Conservation (phyloP, 805 yeast species). For the Ogataea saltuana region DNA sequence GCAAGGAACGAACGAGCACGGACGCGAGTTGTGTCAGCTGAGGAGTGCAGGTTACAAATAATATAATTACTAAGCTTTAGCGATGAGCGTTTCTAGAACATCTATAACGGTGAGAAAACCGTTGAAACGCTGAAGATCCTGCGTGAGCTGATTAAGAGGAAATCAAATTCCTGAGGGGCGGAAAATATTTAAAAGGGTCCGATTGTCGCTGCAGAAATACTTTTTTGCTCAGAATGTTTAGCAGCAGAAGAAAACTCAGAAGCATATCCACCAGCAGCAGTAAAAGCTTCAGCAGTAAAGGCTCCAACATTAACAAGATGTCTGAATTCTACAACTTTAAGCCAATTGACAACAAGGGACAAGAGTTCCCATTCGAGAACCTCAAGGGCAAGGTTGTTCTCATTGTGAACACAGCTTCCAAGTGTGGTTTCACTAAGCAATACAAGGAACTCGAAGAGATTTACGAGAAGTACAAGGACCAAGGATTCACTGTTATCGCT, state of each 20-base stretch:
- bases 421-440: slow-evolving; percentile 79
- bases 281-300: not conserved
- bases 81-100: not conserved
- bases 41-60: too few species aligned
- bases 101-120: not conserved
- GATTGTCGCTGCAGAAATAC: not conserved
- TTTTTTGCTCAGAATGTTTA: too few species aligned
- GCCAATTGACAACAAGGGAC: slow-evolving; percentile 61
- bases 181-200: not conserved
- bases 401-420: slow-evolving; percentile 85
- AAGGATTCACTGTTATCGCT: slow-evolving; percentile 70
- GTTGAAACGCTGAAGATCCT: too few species aligned
- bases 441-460: slow-evolving; percentile 69
- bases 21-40: too few species aligned
- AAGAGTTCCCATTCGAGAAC: slow-evolving; percentile 58
- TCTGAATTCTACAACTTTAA: slow-evolving; percentile 65
- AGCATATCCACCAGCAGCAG: too few species aligned
- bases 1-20: too few species aligned
- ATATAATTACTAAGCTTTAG: not conserved
- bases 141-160: too few species aligned
- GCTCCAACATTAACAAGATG: slow-evolving; percentile 36
- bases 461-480: slow-evolving; percentile 60
- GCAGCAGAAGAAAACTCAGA: too few species aligned
- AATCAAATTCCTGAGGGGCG: too few species aligned
- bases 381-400: slow-evolving; percentile 79